A percentile compares a stretch with the other conserved stretches of the same genome.
Conservation (phyloP, 2,329 filamentous ascomycete species). For the Pezicula rhizophila region DNA sequence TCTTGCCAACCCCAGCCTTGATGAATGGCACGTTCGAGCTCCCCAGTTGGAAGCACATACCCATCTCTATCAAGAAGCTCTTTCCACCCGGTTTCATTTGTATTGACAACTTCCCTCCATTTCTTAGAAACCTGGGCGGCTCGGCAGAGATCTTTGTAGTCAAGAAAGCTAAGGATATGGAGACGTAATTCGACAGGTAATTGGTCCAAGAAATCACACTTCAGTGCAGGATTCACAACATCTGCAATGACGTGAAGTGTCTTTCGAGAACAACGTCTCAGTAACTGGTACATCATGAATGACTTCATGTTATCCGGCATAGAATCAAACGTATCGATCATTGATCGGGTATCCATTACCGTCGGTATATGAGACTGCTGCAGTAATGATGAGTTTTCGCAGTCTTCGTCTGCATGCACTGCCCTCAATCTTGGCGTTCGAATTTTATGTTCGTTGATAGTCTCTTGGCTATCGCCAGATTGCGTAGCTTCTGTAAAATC, state of each 20-base stretch:
- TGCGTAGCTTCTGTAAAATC: slow-evolving; percentile 28
- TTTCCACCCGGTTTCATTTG: slow-evolving; percentile 94
- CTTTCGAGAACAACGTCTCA: slow-evolving; percentile 79
- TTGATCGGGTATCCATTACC: slow-evolving; percentile 73
- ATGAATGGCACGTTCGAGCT: slow-evolving; percentile 76
- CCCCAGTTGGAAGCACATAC: slow-evolving; percentile 70
- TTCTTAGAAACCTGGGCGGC: slow-evolving; percentile 90
- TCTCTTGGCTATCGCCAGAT: slow-evolving; percentile 21
- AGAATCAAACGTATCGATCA: slow-evolving; percentile 85
- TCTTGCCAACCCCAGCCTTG: slow-evolving; percentile 99
- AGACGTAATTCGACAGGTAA: slow-evolving; percentile 82
- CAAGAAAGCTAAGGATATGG: slow-evolving; percentile 81
- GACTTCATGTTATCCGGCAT: slow-evolving; percentile 90
- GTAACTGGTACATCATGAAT: slow-evolving; percentile 93
- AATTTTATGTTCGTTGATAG: slow-evolving; percentile 14
- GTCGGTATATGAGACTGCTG: slow-evolving; percentile 23
- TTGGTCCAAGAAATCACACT: slow-evolving; percentile 84
- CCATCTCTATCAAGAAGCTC: slow-evolving; percentile 81
- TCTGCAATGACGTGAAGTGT: slow-evolving; percentile 86
- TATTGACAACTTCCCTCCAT: slow-evolving; percentile 86
- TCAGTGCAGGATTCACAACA: slow-evolving; percentile 87
- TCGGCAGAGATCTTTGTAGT: slow-evolving; percentile 78
- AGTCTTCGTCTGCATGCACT: slow-evolving; percentile 23
- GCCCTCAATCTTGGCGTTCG: slow-evolving; percentile 33
- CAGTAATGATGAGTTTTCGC: slow-evolving; percentile 21